Base-by-base conservation (phyloP, 768 basidiomycete species). In the Trametes meyenii region DNA sequence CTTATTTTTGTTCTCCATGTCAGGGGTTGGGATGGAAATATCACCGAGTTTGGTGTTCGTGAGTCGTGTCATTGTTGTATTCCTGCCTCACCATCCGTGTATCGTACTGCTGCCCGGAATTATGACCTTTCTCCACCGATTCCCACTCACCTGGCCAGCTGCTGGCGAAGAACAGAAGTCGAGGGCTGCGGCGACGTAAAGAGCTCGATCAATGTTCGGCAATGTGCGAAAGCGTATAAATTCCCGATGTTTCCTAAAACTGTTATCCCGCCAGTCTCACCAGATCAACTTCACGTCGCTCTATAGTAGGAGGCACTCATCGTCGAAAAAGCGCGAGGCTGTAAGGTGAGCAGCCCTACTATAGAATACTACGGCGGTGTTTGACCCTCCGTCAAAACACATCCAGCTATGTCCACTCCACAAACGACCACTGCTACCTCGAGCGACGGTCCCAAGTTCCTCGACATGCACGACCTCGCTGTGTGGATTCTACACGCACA, bases 11-110 rank as follows among this genome's bases (percentile, higher is more conserved):
- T 43, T 21, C 43, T 11, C 50, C 63, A 1, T 68, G 67, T 21
- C 64, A 64, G 43, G 38, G 53, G 8, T 40, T 57, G n/a, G 67
- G 62, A 2, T 68, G 67, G 64, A 68, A 68, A 45, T 65, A 67
- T 21, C 66, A 67, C 55, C 65, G 63, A 38, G 52, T 50, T 4
- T 67, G 66, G 66, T 67, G 66, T 44, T 40, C 44, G n/a, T 56
- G 54, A 51, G 14, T 16, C 10, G 6, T n/a, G 2, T 45, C 35
- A 33, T 33, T 35, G 3, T 16, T 46, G 53, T 10, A 3, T 17
- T 14, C 1, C 17, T 11, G 24, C 11, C 17, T 21, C 26, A 16
- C 12, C 29, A 29, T 12, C 26, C n/a, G 1, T 19, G 36, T 51
- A 29, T 51, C 11, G 35, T 51, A 13, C 19, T 33, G 26, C 29